A percentile compares a stretch with the other conserved stretches of the same genome.
phyloP scores from a whole-genome alignment of 345 rosid genomes.

The Aquilaria sinensis region DNA sequence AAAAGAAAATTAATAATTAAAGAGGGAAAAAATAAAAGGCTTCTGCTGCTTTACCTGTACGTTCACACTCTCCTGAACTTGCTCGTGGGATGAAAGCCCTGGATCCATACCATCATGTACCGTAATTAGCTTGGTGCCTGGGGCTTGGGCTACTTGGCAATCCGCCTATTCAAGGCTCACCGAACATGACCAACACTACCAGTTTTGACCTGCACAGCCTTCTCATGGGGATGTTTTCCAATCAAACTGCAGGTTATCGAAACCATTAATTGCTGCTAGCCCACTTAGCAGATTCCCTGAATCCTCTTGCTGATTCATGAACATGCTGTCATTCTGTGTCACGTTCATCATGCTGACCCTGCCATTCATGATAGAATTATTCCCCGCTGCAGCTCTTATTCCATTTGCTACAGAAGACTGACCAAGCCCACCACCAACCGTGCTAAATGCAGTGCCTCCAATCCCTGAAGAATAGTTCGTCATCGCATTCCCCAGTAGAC shows the following conservation, averaged over 20 bases:
- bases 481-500: slow-evolving; percentile 42
- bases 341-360: slow-evolving; percentile 43
- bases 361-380: slow-evolving; percentile 57
- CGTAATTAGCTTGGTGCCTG: slow-evolving; percentile 15
- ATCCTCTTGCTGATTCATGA: slow-evolving; percentile 57
- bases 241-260: slow-evolving; percentile 64
- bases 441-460: slow-evolving; percentile 36
- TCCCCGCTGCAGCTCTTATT: slow-evolving; percentile 49
- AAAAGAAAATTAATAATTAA: slow-evolving; percentile 14
- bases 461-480: slow-evolving; percentile 28
- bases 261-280: slow-evolving; percentile 60
- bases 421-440: slow-evolving; percentile 46
- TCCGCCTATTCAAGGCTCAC: slow-evolving; percentile 2
- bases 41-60: slow-evolving; percentile 28
- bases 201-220: neutral
- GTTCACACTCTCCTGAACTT: slow-evolving; percentile 34
- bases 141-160: slow-evolving; percentile 16
- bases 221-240: slow-evolving; percentile 59
- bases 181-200: slow-evolving; percentile 12
- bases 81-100: slow-evolving; percentile 26
- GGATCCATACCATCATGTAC: slow-evolving; percentile 14
- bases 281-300: slow-evolving; percentile 62
- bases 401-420: slow-evolving; percentile 52
- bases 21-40: slow-evolving; percentile 20
- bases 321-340: slow-evolving; percentile 49